These are phyloP conservation scores for Camellia sinensis DNA, from an alignment of 148 eudicot genomes.

Conservation along the genomic window DNA sequence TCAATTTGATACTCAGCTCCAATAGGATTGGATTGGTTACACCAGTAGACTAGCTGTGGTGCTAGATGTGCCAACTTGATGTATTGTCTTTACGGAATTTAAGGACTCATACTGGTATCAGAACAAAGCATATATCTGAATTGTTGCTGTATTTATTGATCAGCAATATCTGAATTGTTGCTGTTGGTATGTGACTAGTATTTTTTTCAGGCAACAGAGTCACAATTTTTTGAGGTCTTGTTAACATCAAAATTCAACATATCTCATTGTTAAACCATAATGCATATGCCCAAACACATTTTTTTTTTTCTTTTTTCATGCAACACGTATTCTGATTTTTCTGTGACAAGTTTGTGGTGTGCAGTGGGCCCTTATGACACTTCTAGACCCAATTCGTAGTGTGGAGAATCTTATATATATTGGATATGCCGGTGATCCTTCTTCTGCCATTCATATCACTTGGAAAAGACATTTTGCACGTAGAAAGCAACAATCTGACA, in stretches of 20 bases:
- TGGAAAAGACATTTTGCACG: conserved; percentile 79
- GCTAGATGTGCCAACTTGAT: too few species aligned
- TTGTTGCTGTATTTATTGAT: too few species aligned
- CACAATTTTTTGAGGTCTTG: neutral
- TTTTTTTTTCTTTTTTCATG: too few species aligned
- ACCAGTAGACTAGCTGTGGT: neutral
- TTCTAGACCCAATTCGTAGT: conserved; percentile 76
- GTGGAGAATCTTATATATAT: conserved; percentile 82
- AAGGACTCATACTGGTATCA: too few species aligned
- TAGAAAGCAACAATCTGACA: conserved; percentile 74
- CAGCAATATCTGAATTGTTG: neutral
- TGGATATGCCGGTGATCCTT: conserved; percentile 78
- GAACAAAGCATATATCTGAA: neutral
- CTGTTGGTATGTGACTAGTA: neutral
- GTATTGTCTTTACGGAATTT: too few species aligned
- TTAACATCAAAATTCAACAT: neutral
- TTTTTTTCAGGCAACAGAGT: neutral
- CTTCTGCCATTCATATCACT: conserved; percentile 78
- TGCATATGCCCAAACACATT: too few species aligned
- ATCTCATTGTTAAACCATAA: neutral
- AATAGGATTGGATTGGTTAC: neutral
- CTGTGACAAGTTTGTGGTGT: conserved; percentile 6
- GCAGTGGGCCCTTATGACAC: conserved; percentile 97
- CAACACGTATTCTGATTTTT: neutral
- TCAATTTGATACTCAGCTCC: neutral